phyloP scores from a whole-genome alignment of 768 basidiomycete species.

The Tricholoma saponaceum region DNA sequence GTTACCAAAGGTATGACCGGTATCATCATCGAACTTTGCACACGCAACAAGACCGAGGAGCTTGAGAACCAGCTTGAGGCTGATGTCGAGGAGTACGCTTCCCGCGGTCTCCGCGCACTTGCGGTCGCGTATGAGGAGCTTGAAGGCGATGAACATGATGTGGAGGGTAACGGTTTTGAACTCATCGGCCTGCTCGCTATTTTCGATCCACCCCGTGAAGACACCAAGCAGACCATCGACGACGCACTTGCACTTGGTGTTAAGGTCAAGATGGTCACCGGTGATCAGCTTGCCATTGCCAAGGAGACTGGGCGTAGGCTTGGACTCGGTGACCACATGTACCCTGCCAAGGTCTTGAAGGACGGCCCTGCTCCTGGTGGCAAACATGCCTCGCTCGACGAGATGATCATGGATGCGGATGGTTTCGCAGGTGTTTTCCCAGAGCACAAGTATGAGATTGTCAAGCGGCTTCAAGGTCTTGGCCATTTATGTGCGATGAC shows the following conservation, averaged over 20 bases:
- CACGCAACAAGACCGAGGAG: constrained; percentile 94
- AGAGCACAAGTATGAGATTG: constrained; percentile 99
- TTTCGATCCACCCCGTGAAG: constrained; percentile 96
- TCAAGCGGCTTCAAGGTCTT: constrained; percentile 95
- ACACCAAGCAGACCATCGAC: constrained; percentile 99
- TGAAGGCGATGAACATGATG: constrained; percentile 75
- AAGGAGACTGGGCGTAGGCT: constrained; percentile 99
- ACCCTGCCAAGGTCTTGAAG: constrained; percentile 98
- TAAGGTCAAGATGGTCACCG: constrained; percentile 99
- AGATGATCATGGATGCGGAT: constrained; percentile 99
- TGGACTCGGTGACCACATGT: constrained; percentile 99
- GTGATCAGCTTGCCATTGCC: constrained; percentile 98
- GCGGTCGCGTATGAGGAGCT: constrained; percentile 95
- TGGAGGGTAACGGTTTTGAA: constrained; percentile 94
- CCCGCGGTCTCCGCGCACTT: constrained; percentile 95
- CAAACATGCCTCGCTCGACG: constrained; percentile 82
- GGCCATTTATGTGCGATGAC: constrained; percentile 98
- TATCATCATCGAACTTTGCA: constrained; percentile 95
- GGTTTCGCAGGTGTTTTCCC: constrained; percentile 99
- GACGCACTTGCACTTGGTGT: constrained; percentile 95
- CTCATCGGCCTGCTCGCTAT: constrained; percentile 96
- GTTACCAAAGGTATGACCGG: constrained; percentile 99
- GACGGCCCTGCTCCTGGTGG: constrained; percentile 87
- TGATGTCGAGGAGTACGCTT: constrained; percentile 95
- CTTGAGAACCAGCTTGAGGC: constrained; percentile 87